Percentiles rank a stretch among this genome's conserved stretches.
phyloP scores from a whole-genome alignment of 495 filamentous ascomycete species.

The Cercophora samala region DNA sequence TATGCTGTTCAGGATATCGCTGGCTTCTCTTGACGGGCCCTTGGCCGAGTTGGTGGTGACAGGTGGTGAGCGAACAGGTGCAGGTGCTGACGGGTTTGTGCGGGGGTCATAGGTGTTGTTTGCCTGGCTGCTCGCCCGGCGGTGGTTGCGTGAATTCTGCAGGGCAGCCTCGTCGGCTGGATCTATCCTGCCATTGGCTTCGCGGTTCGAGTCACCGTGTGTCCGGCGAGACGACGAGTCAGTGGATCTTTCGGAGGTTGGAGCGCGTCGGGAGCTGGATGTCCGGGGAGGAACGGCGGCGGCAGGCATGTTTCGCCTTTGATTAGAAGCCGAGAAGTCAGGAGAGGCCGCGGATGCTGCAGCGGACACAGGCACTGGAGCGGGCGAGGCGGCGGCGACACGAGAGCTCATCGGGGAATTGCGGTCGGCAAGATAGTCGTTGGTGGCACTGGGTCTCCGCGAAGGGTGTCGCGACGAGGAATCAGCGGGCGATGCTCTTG shows the following conservation, averaged over 20 bases:
- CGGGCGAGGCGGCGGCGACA: slow-evolving; percentile 45
- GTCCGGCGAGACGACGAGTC: slow-evolving; percentile 40
- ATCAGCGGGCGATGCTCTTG: slow-evolving; percentile 37
- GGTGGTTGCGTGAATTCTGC: slow-evolving; percentile 50
- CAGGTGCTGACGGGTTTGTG: slow-evolving; percentile 37
- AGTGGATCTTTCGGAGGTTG: slow-evolving; percentile 41
- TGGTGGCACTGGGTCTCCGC: slow-evolving; percentile 54
- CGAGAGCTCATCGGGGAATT: slow-evolving; percentile 50
- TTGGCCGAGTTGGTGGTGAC: slow-evolving; percentile 35
- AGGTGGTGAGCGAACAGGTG: slow-evolving; percentile 43
- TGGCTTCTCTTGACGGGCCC: slow-evolving; percentile 58
- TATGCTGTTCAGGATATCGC: slow-evolving; percentile 72
- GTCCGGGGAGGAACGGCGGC: slow-evolving; percentile 62
- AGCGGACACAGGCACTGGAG: slow-evolving; percentile 46
- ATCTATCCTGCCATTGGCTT: slow-evolving; percentile 31
- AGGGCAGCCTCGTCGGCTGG: slow-evolving; percentile 38
- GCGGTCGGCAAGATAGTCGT: slow-evolving; percentile 43
- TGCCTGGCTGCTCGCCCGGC: slow-evolving; percentile 44
- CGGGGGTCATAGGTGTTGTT: slow-evolving; percentile 50
- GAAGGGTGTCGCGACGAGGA: slow-evolving; percentile 45
- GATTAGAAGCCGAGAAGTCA: slow-evolving; percentile 35
- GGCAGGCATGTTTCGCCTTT: slow-evolving; percentile 36
- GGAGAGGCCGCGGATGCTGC: slow-evolving; percentile 31
- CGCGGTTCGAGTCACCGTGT: slow-evolving; percentile 38
- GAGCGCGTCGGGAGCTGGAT: slow-evolving; percentile 47